A percentile compares a stretch with the other conserved stretches of the same genome.
phyloP scores from a whole-genome alignment of 2,329 filamentous ascomycete genomes.

The Epichloe sp. region DNA sequence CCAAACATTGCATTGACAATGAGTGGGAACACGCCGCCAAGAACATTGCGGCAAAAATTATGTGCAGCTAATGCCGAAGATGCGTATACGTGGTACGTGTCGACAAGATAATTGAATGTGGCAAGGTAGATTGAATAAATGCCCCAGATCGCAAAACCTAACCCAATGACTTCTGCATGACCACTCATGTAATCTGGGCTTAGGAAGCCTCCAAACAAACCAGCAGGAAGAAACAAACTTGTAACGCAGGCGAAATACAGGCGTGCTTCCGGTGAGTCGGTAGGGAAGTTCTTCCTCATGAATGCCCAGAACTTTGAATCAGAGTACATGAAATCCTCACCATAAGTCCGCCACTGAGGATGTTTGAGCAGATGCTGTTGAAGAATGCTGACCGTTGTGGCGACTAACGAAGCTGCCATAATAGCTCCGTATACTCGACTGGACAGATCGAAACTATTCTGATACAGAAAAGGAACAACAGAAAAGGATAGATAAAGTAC shows the following conservation, averaged over 20 bases:
- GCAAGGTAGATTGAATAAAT: conserved; percentile 81
- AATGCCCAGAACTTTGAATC: conserved; percentile 29
- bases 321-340: conserved; percentile 10
- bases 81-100: conserved; percentile 75
- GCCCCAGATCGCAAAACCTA: conserved; percentile 67
- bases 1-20: conserved; percentile 62
- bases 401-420: conserved; percentile 50
- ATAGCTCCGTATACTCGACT: conserved; percentile 65
- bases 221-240: conserved; percentile 60
- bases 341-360: conserved; percentile 18
- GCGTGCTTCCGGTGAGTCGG: conserved; percentile 56
- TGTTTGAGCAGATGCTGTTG: conserved; percentile 54
- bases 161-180: conserved; percentile 34
- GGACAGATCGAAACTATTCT: conserved; percentile 47
- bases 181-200: conserved; percentile 12
- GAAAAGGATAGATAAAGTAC: conserved; percentile 76
- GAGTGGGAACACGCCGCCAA: conserved; percentile 71
- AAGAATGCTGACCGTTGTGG: conserved; percentile 55
- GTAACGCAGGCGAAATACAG: conserved; percentile 76
- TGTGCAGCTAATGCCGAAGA: conserved; percentile 79
- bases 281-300: conserved; percentile 31
- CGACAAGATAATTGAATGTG: conserved; percentile 86
- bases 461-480: conserved; percentile 68
- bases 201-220: conserved; percentile 45
- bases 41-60: conserved; percentile 66